phyloP scores from a whole-genome alignment of 208 protist species.

The Crithidia expoeki region DNA sequence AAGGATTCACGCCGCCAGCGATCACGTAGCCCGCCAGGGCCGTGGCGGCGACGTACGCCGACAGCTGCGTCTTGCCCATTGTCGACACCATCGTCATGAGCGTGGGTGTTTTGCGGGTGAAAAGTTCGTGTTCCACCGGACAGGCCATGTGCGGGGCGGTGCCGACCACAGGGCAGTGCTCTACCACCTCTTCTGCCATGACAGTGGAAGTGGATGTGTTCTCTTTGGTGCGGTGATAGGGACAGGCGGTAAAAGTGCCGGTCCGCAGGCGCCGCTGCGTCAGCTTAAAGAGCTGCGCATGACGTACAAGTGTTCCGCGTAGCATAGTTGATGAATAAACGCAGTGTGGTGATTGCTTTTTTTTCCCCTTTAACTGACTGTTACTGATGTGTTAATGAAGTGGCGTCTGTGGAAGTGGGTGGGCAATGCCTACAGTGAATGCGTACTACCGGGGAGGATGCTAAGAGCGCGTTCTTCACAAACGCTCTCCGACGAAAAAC shows the following conservation, averaged over 20 bases:
- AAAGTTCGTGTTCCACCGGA: constrained; percentile 48
- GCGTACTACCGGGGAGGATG: too few relatives aligned
- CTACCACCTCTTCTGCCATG: constrained; percentile 31
- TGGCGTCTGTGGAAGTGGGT: too few relatives aligned
- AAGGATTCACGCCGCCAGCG: constrained; percentile 54
- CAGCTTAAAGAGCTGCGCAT: constrained; percentile 26
- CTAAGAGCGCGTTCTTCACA: too few relatives aligned
- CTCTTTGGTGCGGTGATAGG: constrained; percentile 39
- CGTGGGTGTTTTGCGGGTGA: constrained; percentile 35
- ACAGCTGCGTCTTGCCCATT: constrained; percentile 87
- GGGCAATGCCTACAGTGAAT: too few relatives aligned
- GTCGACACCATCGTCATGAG: constrained; percentile 47
- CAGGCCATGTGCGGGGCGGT: constrained; percentile 47
- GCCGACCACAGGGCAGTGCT: constrained; percentile 69
- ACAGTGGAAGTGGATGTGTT: constrained; percentile 11
- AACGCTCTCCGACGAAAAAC: too few relatives aligned
- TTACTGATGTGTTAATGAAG: too few relatives aligned
- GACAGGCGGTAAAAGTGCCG: constrained; percentile 53
- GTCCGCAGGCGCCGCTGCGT: constrained; percentile 22
- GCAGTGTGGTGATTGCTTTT: neutral
- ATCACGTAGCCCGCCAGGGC: constrained; percentile 79
- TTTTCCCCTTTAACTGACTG: neutral
- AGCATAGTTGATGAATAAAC: constrained; percentile 20
- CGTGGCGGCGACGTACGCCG: constrained; percentile 82
- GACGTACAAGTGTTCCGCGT: constrained; percentile 30